A percentile compares a stretch with the other conserved stretches of the same genome.
Conservation (phyloP, 345 rosid species). For the Heritiera littoralis region DNA sequence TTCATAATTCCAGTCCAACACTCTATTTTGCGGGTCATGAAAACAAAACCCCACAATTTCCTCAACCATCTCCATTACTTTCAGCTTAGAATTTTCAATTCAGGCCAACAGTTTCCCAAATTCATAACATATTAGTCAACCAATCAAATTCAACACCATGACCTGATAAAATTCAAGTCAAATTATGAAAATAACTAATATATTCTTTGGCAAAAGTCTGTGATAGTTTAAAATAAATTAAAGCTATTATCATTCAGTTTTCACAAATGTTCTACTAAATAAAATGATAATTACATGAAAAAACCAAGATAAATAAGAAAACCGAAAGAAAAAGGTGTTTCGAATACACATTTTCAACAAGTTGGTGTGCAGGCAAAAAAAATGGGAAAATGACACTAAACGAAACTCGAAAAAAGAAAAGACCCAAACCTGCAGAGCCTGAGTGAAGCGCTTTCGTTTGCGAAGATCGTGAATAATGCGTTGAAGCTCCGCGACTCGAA, state of each 20-base stretch:
- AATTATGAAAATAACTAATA: background rate
- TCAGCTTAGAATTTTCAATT: background rate
- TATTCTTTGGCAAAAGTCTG: background rate
- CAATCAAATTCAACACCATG: background rate
- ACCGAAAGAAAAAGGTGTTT: background rate
- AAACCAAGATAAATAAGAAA: background rate
- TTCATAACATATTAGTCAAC: background rate
- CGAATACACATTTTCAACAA: background rate
- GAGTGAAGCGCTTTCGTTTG: constrained; percentile 70
- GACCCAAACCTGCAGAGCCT: constrained; percentile 72
- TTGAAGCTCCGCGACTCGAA: constrained; percentile 77
- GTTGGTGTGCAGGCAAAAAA: background rate
- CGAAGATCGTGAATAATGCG: constrained; percentile 86
- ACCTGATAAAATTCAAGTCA: background rate
- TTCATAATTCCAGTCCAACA: background rate
- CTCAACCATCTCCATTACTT: background rate
- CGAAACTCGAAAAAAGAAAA: background rate
- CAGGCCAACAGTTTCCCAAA: background rate
- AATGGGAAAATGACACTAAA: background rate
- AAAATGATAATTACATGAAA: background rate
- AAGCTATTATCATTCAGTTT: background rate
- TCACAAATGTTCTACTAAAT: background rate
- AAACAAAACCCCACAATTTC: background rate
- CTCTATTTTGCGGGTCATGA: background rate
- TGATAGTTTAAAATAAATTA: background rate